Evolutionary conservation across 139 green algal genomes (phyloP).

Genomic region (Eudorina sp.): DNA sequence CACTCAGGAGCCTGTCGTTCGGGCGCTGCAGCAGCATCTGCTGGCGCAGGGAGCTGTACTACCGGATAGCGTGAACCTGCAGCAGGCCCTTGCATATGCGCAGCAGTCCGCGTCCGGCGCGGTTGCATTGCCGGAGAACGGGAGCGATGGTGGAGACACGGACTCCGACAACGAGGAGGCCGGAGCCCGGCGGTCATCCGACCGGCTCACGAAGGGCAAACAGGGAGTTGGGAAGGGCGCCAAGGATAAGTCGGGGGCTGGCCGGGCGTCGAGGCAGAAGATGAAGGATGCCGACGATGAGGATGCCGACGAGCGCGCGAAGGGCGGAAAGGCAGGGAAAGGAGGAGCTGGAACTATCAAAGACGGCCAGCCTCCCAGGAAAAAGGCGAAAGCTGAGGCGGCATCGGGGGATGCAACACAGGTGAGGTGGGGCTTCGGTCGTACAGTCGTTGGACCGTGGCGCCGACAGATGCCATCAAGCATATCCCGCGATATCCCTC

Average conservation of each 20-base stretch:
- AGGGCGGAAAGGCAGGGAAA: conserved; percentile 22
- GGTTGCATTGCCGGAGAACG: background rate
- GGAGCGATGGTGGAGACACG: conserved; percentile 6
- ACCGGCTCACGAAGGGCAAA: background rate
- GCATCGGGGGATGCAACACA: background rate
- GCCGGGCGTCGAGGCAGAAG: conserved; percentile 6
- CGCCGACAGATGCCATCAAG: too few species aligned
- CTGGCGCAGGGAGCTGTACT: conserved; percentile 18
- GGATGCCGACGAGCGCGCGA: background rate
- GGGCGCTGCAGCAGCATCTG: conserved; percentile 22
- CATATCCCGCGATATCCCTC: background rate
- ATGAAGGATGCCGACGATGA: conserved; percentile 18
- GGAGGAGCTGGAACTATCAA: background rate
- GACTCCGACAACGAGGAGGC: conserved; percentile 21
- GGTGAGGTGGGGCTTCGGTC: background rate
- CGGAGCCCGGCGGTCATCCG: background rate
- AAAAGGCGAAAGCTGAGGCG: background rate
- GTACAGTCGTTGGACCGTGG: background rate
- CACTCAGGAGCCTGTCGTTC: background rate
- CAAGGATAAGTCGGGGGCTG: conserved; percentile 11
- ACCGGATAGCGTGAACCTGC: conserved; percentile 26
- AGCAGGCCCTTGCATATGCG: conserved; percentile 15
- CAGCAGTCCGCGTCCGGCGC: background rate
- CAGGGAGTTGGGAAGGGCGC: background rate
- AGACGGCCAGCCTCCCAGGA: background rate